phyloP scores from a whole-genome alignment of 257 asterid genomes.

The Salvia splendens region DNA sequence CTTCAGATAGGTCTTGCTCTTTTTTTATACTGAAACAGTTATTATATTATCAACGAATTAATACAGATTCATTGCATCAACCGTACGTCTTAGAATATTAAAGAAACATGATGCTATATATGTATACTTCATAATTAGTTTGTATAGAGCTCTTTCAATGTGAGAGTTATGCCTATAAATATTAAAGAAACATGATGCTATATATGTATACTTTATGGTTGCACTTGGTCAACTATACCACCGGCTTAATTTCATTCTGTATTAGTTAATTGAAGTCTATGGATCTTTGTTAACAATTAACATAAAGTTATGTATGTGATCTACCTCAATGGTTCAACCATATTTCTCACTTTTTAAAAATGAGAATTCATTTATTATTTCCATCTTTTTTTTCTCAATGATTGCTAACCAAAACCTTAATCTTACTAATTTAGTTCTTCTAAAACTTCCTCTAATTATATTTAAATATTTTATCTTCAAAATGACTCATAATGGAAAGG shows the following conservation, averaged over 20 bases:
- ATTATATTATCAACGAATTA: slow-evolving; percentile 4
- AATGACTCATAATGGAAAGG: not conserved
- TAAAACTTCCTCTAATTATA: not conserved
- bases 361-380: too few species aligned
- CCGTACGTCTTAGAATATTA: not conserved
- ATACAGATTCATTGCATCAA: slow-evolving; percentile 29
- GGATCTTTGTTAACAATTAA: not conserved
- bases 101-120: too few species aligned
- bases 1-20: not conserved
- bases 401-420: not conserved
- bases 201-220: not conserved
- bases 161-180: too few species aligned
- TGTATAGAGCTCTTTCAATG: slow-evolving; percentile 19
- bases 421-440: not conserved
- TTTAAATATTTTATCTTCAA: not conserved
- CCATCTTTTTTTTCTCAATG: too few species aligned
- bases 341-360: not conserved
- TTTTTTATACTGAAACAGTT: not conserved
- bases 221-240: not conserved
- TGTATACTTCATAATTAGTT: not conserved
- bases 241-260: too few species aligned
- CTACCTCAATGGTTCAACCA: not conserved
- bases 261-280: too few species aligned
- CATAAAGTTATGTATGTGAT: not conserved
- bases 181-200: not conserved